A percentile compares a stretch with the other conserved stretches of the same genome.
These are phyloP conservation scores for Neltuma alba DNA, from an alignment of 306 rosid species.

Conservation along the genomic window DNA sequence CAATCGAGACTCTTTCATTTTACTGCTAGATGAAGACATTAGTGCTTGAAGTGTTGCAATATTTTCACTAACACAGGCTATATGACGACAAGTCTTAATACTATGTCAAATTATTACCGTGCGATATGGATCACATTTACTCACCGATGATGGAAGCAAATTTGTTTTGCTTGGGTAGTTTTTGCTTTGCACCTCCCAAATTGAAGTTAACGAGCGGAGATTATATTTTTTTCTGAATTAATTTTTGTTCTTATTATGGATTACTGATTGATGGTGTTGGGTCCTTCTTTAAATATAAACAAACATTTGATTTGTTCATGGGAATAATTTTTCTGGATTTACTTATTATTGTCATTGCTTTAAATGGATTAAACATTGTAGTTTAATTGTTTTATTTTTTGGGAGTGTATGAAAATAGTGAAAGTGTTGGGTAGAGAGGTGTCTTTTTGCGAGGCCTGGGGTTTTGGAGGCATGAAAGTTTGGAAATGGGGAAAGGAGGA, in stretches of 20 bases:
- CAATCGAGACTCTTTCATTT: background rate
- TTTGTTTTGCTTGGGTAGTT: background rate
- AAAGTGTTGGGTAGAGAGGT: background rate
- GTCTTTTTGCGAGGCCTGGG: background rate
- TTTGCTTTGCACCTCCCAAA: background rate
- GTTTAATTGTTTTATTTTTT: background rate
- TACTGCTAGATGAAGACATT: slow-evolving; percentile 22
- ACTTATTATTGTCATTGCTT: background rate
- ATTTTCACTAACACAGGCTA: background rate
- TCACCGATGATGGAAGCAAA: background rate
- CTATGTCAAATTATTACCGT: background rate
- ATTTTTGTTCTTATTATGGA: background rate
- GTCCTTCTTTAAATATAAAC: background rate
- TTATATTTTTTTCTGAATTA: background rate
- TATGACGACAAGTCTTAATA: background rate
- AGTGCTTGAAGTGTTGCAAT: background rate
- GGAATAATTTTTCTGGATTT: background rate
- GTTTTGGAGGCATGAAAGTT: background rate
- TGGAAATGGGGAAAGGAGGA: background rate
- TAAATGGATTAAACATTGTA: background rate
- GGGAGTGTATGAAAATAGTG: background rate
- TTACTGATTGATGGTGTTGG: background rate
- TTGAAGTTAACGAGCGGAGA: background rate
- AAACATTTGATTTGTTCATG: background rate
- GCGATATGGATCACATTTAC: background rate